Percentiles rank a stretch among this genome's conserved stretches.
Conservation (phyloP, 352 stramenopile genomes). For the Phytopythium ostracodes region DNA sequence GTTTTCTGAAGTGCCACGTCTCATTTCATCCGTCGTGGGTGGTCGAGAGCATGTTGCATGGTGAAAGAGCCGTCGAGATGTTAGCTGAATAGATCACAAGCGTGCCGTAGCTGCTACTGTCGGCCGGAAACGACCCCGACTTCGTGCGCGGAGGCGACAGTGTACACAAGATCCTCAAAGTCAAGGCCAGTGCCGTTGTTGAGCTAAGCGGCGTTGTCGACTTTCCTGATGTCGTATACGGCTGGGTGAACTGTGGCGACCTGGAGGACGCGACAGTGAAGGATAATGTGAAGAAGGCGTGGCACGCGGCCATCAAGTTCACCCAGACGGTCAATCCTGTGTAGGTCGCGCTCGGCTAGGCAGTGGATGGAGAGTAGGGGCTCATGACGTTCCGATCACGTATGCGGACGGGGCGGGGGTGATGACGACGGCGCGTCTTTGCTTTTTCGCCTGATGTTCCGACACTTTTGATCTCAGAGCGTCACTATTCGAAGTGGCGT, state of each 20-base stretch:
- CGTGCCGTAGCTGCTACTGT: conserved; percentile 15
- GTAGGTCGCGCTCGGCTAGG: too few relatives aligned
- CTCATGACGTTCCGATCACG: too few relatives aligned
- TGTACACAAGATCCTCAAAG: conserved; percentile 14
- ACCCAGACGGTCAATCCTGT: too few relatives aligned
- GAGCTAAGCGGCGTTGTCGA: conserved; percentile 16
- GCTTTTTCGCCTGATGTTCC: too few relatives aligned
- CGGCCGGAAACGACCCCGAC: conserved; percentile 18
- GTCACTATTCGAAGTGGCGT: too few relatives aligned
- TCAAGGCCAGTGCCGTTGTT: neutral
- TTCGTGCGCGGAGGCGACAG: conserved; percentile 10
- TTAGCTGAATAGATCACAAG: conserved; percentile 9
- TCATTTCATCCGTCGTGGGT: conserved; percentile 21
- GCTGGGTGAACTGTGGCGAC: conserved; percentile 44
- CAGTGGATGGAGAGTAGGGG: too few relatives aligned
- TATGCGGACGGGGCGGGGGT: too few relatives aligned
- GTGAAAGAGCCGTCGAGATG: conserved; percentile 12
- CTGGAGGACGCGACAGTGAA: conserved; percentile 17
- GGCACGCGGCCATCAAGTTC: too few relatives aligned
- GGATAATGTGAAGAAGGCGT: conserved; percentile 29
- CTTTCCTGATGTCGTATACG: conserved; percentile 31
- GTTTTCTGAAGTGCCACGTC: too few relatives aligned
- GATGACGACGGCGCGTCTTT: too few relatives aligned
- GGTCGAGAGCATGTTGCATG: conserved; percentile 12
- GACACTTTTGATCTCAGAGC: too few relatives aligned